Conservation (phyloP, 176 grass and related monocot species). For the Raddia distichophylla region DNA sequence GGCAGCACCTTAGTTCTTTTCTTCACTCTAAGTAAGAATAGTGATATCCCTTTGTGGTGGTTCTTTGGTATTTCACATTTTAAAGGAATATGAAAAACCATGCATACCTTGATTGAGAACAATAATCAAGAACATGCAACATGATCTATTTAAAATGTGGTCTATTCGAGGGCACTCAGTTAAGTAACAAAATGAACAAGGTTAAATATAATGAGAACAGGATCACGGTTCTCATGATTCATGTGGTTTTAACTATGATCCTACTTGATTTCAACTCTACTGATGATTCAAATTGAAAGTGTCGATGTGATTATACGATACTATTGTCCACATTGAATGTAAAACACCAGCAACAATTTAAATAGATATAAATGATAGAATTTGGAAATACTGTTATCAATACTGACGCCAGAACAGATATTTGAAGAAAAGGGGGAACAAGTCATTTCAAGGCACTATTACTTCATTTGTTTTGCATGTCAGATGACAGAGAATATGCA, state of each 20-base stretch:
- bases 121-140: not conserved
- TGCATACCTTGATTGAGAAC: too few relatives aligned
- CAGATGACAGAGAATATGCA: too few relatives aligned
- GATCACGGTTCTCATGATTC: not conserved
- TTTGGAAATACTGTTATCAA: not conserved
- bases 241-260: not conserved
- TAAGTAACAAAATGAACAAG: not conserved
- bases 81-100: too few relatives aligned
- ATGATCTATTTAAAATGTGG: not conserved
- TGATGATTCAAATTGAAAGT: not conserved
- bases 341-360: slow-evolving; percentile 1
- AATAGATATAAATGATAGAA: not conserved
- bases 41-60: too few relatives aligned
- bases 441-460: too few relatives aligned
- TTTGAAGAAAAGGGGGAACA: too few relatives aligned
- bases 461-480: too few relatives aligned
- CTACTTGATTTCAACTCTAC: not conserved
- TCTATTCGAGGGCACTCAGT: too few relatives aligned
- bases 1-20: too few relatives aligned
- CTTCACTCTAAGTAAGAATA: too few relatives aligned
- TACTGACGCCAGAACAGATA: not conserved
- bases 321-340: not conserved
- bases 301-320: not conserved
- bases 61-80: too few relatives aligned
- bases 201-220: not conserved